Conservation (phyloP, 2,329 filamentous ascomycete species). For the Cephalotrichum gorgonifer region DNA sequence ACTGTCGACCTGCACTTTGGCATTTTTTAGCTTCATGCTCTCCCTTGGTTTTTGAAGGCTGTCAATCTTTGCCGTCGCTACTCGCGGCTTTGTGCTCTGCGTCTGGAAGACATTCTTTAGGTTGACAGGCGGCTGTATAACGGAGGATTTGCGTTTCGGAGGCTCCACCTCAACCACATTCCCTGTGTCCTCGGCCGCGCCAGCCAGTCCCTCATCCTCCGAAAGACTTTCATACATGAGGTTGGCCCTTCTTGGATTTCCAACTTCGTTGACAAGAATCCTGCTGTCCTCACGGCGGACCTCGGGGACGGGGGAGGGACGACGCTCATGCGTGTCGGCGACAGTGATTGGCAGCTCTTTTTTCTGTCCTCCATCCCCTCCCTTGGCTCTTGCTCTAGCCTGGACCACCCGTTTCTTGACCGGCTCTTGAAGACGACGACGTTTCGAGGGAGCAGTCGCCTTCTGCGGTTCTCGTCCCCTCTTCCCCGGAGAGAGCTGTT, state of each 20-base stretch:
- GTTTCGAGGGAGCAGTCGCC: not conserved
- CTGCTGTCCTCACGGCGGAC: not conserved
- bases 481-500: not conserved
- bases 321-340: not conserved
- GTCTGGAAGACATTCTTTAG: not conserved
- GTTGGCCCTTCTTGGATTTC: not conserved
- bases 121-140: not conserved
- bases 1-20: not conserved
- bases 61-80: not conserved
- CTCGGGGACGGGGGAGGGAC: not conserved
- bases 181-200: not conserved
- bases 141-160: not conserved
- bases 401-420: not conserved
- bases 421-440: not conserved
- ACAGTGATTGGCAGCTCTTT: not conserved
- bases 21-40: not conserved
- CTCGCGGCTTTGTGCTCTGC: not conserved
- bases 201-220: not conserved
- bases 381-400: not conserved
- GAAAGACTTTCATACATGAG: not conserved
- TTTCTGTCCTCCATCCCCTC: not conserved
- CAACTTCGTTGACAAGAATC: not conserved
- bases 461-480: not conserved
- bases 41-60: not conserved
- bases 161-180: not conserved